phyloP scores from a whole-genome alignment of 441 rosid species.

The Aquilaria agallochum region DNA sequence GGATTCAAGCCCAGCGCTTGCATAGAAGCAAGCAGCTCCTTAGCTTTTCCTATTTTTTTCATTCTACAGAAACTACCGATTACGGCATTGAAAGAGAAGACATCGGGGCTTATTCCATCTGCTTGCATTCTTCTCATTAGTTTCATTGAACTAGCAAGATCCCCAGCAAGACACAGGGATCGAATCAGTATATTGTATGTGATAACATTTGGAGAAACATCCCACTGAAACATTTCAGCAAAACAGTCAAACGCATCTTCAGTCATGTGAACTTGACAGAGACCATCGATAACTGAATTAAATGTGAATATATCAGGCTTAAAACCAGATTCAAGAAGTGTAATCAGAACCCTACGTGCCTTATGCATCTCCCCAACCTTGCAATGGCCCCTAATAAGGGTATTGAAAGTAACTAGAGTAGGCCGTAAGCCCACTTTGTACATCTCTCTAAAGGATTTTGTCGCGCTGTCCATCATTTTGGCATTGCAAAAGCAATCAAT shows the following conservation, averaged over 20 bases:
- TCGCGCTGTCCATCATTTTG: constrained; percentile 44
- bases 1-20: constrained; percentile 51
- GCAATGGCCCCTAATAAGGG: constrained; percentile 56
- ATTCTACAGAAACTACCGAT: constrained; percentile 58
- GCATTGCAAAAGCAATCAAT: constrained; percentile 80
- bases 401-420: constrained; percentile 78
- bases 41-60: constrained; percentile 50
- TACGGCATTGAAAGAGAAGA: constrained; percentile 57
- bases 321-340: constrained; percentile 53
- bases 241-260: constrained; percentile 85
- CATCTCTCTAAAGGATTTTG: constrained; percentile 47
- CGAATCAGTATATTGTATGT: constrained; percentile 66
- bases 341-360: constrained; percentile 37
- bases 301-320: constrained; percentile 78
- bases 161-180: constrained; percentile 46
- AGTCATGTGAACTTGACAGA: constrained; percentile 50
- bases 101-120: constrained; percentile 53
- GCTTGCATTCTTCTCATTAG: constrained; percentile 52
- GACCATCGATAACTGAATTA: constrained; percentile 68
- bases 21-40: constrained; percentile 50
- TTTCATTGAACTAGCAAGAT: constrained; percentile 44
- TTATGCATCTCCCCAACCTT: constrained; percentile 39
- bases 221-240: constrained; percentile 78
- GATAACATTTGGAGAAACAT: constrained; percentile 58
- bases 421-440: constrained; percentile 48